These are phyloP conservation scores for Pleodorina starrii DNA, from an alignment of 139 green algal species.

Conservation along the genomic window DNA sequence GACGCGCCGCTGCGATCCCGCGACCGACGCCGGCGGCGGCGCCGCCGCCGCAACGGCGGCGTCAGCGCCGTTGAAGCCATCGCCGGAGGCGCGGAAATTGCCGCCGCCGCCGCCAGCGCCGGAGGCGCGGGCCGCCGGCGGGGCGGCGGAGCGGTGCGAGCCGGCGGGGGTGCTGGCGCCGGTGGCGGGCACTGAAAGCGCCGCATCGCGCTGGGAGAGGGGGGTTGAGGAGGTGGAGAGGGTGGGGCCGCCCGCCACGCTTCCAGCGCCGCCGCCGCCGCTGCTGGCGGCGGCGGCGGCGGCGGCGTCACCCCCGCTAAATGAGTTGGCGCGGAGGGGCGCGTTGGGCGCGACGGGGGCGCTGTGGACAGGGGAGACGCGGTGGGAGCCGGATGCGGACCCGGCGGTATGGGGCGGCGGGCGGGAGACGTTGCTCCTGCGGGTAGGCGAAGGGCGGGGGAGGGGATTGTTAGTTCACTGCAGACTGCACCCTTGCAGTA, in stretches of 20 bases:
- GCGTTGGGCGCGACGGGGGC: background rate
- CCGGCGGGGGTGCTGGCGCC: background rate
- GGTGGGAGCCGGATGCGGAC: background rate
- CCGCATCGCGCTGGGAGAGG: background rate
- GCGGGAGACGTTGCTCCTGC: background rate
- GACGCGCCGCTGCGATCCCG: background rate
- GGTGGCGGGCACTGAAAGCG: background rate
- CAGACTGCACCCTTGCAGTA: no score
- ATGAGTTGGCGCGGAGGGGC: background rate
- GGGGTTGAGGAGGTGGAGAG: background rate
- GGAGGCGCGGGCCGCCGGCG: background rate
- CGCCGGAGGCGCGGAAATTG: background rate
- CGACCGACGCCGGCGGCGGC: background rate
- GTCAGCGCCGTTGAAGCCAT: background rate
- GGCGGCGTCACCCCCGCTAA: no score
- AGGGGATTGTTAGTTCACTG: no score
- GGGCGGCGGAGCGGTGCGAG: background rate
- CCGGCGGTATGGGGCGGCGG: background rate
- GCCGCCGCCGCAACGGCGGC: background rate
- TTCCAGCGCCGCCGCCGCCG: background rate
- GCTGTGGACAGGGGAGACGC: background rate
- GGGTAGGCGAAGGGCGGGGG: background rate
- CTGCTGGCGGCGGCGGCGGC: background rate
- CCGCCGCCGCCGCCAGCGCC: background rate
- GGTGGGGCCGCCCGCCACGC: background rate